phyloP scores from a whole-genome alignment of 2,329 filamentous ascomycete species.

The Fusarium drepaniforme region DNA sequence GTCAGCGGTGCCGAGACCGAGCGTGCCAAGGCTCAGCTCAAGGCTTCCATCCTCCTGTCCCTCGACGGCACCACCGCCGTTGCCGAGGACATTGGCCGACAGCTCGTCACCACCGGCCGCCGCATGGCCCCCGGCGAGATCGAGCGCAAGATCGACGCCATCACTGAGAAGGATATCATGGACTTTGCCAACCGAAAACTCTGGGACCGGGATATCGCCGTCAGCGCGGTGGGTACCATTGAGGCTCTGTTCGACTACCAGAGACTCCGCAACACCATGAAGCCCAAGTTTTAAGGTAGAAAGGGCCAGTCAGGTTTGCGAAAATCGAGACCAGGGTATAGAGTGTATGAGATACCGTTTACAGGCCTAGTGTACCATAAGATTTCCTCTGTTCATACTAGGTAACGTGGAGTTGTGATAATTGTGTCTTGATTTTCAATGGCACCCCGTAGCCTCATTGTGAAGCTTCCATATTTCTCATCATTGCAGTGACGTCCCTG shows the following conservation, averaged over 20 bases:
- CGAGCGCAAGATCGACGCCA: conserved; percentile 87
- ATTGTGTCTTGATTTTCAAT: conserved; percentile 35
- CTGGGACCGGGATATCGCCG: conserved; percentile 96
- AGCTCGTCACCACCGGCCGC: conserved; percentile 97
- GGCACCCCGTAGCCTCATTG: neutral
- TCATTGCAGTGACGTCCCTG: neutral
- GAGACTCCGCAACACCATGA: conserved; percentile 86
- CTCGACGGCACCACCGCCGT: conserved; percentile 98
- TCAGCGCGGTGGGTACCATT: conserved; percentile 92
- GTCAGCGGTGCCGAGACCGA: conserved; percentile 93
- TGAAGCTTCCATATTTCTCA: neutral
- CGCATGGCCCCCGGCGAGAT: conserved; percentile 94
- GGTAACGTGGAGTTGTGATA: conserved; percentile 48
- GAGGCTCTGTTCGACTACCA: conserved; percentile 88
- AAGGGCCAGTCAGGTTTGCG: conserved; percentile 46
- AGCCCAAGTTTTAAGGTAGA: conserved; percentile 74
- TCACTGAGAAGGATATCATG: conserved; percentile 98
- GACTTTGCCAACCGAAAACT: conserved; percentile 94
- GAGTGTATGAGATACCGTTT: conserved; percentile 69
- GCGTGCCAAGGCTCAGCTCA: conserved; percentile 98
- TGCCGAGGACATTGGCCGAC: conserved; percentile 97
- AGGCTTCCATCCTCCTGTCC: conserved; percentile 96
- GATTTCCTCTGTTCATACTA: conserved; percentile 56
- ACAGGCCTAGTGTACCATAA: conserved; percentile 68
- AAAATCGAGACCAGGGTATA: conserved; percentile 60